These are phyloP conservation scores for Pyracantha coccinea DNA, from an alignment of 331 rosid genomes.

Conservation along the genomic window DNA sequence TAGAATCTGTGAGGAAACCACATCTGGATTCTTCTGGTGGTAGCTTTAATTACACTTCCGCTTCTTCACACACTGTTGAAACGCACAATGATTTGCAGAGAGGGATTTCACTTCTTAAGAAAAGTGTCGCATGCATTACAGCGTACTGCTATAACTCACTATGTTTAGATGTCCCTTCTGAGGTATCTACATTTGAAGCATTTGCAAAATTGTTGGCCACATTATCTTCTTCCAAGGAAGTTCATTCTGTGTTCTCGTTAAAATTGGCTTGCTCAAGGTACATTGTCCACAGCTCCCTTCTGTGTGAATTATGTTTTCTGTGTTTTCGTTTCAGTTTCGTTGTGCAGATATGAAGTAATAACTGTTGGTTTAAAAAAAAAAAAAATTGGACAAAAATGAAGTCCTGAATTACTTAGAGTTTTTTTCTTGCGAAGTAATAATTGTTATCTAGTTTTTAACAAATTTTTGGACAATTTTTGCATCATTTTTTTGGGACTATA, in stretches of 20 bases:
- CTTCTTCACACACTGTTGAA: conserved; percentile 75
- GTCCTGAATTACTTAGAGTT: background rate
- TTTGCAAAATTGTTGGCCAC: conserved; percentile 76
- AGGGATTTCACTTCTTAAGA: conserved; percentile 89
- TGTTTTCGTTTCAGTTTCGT: background rate
- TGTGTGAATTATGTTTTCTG: background rate
- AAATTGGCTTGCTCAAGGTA: conserved; percentile 90
- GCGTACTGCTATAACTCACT: conserved; percentile 78
- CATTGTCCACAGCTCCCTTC: background rate
- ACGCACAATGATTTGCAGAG: conserved; percentile 82
- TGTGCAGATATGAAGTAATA: background rate
- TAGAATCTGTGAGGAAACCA: conserved; percentile 86
- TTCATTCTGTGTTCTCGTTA: conserved; percentile 61
- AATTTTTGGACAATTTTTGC: background rate
- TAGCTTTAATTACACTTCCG: conserved; percentile 72
- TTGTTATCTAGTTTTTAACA: background rate
- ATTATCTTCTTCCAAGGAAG: conserved; percentile 91
- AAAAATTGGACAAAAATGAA: background rate
- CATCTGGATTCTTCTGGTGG: conserved; percentile 65
- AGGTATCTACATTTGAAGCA: conserved; percentile 91
- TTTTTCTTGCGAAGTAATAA: background rate
- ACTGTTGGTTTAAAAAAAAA: background rate
- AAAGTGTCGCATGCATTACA: conserved; percentile 90
- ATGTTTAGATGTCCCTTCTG: conserved; percentile 79
- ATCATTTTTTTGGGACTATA: background rate